phyloP scores from a whole-genome alignment of 352 stramenopile species.

The Globisporangium cystogenes region DNA sequence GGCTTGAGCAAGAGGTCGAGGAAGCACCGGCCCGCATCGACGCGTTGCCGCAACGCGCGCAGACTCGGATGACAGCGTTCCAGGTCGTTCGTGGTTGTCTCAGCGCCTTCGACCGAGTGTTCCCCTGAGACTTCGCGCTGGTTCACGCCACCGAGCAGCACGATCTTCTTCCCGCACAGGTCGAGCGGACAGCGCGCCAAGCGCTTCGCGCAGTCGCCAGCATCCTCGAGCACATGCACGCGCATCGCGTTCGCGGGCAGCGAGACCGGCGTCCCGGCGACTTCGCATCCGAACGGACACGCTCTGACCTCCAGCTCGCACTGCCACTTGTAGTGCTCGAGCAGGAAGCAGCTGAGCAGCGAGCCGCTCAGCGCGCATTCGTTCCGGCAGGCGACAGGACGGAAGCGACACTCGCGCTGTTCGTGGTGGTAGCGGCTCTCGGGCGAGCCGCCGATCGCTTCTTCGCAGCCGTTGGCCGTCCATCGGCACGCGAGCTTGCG shows the following conservation, averaged over 20 bases:
- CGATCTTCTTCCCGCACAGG: constrained; percentile 61
- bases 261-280: neutral
- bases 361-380: constrained; percentile 31
- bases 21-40: neutral
- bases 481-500: constrained; percentile 50
- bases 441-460: constrained; percentile 28
- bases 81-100: neutral
- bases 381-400: constrained; percentile 41
- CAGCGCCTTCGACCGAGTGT: neutral
- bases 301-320: constrained; percentile 38
- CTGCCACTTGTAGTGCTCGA: constrained; percentile 66
- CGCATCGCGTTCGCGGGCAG: constrained; percentile 34
- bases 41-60: constrained; percentile 2
- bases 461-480: constrained; percentile 35
- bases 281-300: constrained; percentile 28
- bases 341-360: constrained; percentile 41
- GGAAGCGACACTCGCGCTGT: constrained; percentile 49
- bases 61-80: constrained; percentile 2
- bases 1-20: neutral
- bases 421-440: constrained; percentile 50
- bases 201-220: constrained; percentile 38
- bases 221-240: constrained; percentile 35
- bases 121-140: neutral
- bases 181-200: constrained; percentile 41
- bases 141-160: constrained; percentile 27